Conservation (phyloP, 2,329 filamentous ascomycete species). For the Dothideomycetes sp. region DNA sequence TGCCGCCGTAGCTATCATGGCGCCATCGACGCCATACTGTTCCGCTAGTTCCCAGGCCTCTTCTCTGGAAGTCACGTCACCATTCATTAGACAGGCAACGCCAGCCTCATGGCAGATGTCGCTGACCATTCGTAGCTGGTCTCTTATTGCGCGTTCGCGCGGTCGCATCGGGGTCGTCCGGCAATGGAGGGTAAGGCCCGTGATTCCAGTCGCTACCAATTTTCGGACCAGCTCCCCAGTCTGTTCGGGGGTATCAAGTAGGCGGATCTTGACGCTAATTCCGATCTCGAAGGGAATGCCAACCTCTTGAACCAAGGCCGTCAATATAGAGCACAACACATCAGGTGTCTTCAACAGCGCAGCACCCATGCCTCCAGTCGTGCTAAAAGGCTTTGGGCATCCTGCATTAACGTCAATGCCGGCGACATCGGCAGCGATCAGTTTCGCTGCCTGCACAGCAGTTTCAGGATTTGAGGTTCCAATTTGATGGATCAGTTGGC, state of each 20-base stretch:
- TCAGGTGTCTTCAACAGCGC: constrained; percentile 80
- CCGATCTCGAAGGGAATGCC: constrained; percentile 71
- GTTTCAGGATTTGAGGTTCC: constrained; percentile 74
- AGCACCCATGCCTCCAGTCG: constrained; percentile 87
- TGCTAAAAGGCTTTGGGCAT: constrained; percentile 97
- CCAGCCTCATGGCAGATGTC: constrained; percentile 71
- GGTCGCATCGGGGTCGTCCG: constrained; percentile 94
- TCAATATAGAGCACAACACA: constrained; percentile 69
- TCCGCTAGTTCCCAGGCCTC: constrained; percentile 59
- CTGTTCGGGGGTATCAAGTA: constrained; percentile 64
- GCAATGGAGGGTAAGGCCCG: constrained; percentile 85
- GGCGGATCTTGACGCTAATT: constrained; percentile 92
- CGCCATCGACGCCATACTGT: constrained; percentile 81
- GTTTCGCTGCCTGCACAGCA: constrained; percentile 71
- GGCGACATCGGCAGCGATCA: constrained; percentile 77
- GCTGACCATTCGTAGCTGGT: constrained; percentile 75
- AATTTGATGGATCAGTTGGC: constrained; percentile 78
- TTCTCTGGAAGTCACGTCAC: constrained; percentile 69
- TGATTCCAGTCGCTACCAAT: constrained; percentile 81
- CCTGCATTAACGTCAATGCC: constrained; percentile 97
- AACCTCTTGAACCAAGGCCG: constrained; percentile 69
- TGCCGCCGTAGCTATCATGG: constrained; percentile 92
- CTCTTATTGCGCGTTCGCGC: constrained; percentile 73
- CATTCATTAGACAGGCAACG: constrained; percentile 92
- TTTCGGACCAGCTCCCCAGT: constrained; percentile 68